Conservation (phyloP, 345 rosid genomes). For the Geranium rotundifolium region DNA sequence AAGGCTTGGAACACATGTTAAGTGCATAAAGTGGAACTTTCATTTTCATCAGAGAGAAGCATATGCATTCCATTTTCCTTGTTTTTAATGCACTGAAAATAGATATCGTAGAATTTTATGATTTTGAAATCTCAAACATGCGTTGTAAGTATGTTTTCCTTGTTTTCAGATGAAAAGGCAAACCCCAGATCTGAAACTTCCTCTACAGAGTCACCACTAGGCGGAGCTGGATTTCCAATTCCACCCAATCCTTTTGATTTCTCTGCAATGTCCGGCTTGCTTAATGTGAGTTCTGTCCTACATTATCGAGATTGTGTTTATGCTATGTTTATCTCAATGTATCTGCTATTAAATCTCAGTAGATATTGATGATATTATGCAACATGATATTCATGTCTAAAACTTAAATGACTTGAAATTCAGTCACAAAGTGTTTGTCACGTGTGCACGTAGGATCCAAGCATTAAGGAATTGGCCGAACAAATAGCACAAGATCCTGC, state of each 20-base stretch:
- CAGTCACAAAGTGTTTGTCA: neutral
- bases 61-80: too few species aligned
- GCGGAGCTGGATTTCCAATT: constrained; percentile 15
- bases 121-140: too few species aligned
- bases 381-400: neutral
- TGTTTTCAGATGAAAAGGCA: constrained; percentile 14
- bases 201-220: constrained; percentile 17
- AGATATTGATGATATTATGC: neutral
- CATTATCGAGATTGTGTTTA: neutral
- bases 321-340: neutral
- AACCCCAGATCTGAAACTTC: constrained; percentile 9
- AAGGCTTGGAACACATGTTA: too few species aligned
- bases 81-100: too few species aligned
- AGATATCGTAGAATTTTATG: too few species aligned
- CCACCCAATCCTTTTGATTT: constrained; percentile 36
- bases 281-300: constrained; percentile 21
- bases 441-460: constrained; percentile 26
- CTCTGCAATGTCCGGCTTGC: constrained; percentile 38
- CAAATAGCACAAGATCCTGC: constrained; percentile 38
- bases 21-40: too few species aligned
- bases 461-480: constrained; percentile 44
- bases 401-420: neutral
- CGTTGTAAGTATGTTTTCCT: too few species aligned
- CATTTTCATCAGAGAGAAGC: too few species aligned
- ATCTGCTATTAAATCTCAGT: neutral